phyloP scores from a whole-genome alignment of 2,329 filamentous ascomycete genomes.

The Xylariomycetidae sp. region DNA sequence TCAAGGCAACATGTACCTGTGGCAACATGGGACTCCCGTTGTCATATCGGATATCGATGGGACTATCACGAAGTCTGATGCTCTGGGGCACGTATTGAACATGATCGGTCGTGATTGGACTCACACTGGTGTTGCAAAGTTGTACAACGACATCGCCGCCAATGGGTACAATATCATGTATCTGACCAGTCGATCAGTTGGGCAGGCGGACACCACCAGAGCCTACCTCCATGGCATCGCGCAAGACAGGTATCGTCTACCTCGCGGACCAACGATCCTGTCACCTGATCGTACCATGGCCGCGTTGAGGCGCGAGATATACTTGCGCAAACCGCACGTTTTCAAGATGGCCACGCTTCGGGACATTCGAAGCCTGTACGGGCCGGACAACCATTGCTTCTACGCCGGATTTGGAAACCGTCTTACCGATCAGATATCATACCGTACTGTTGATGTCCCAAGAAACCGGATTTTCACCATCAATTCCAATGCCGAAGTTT shows the following conservation, averaged over 20 bases:
- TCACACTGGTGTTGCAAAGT: conserved; percentile 90
- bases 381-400: conserved; percentile 73
- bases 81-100: conserved; percentile 87
- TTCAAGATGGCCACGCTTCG: conserved; percentile 99
- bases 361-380: conserved; percentile 88
- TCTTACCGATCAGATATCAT: conserved; percentile 91
- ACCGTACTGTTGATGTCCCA: conserved; percentile 93
- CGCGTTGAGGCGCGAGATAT: conserved; percentile 85
- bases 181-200: conserved; percentile 87
- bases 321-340: conserved; percentile 92
- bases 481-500: conserved; percentile 95
- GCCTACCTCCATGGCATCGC: conserved; percentile 84
- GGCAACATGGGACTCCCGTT: conserved; percentile 86
- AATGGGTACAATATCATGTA: conserved; percentile 99
- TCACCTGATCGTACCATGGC: conserved; percentile 94
- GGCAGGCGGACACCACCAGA: conserved; percentile 85
- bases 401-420: conserved; percentile 97
- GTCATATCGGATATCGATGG: conserved; percentile 99
- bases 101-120: conserved; percentile 99
- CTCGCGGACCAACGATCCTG: conserved; percentile 88
- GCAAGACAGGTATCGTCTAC: conserved; percentile 82
- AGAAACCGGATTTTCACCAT: conserved; percentile 96
- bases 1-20: conserved; percentile 87
- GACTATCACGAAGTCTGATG: conserved; percentile 97
- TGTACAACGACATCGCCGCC: conserved; percentile 90